These are phyloP conservation scores for Rhododendron ovatum DNA, from an alignment of 148 eudicot species.

Conservation along the genomic window DNA sequence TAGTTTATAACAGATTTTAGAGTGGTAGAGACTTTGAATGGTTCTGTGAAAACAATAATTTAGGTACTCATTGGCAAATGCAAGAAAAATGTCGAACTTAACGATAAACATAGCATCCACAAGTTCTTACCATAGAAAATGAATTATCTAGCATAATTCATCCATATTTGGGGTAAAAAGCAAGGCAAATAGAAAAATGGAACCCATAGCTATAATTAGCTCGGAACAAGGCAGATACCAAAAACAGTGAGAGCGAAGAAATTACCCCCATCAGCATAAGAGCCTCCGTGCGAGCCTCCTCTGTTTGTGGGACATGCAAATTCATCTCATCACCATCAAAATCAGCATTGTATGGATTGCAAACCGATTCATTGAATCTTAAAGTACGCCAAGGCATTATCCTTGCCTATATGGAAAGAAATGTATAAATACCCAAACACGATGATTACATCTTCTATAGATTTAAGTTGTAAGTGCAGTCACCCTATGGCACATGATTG, in stretches of 20 bases:
- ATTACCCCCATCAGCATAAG: conserved; percentile 94
- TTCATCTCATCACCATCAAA: conserved; percentile 99
- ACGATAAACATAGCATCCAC: not conserved
- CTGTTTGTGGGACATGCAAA: conserved; percentile 98
- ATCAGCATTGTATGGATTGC: conserved; percentile 99
- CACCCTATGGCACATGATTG: conserved; percentile 98
- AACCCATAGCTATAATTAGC: not conserved
- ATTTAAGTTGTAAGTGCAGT: conserved; percentile 3
- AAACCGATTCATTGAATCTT: conserved; percentile 97
- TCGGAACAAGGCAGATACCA: not conserved
- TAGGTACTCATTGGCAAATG: not conserved
- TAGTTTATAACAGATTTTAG: not conserved
- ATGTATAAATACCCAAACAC: not conserved
- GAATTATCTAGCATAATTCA: not conserved
- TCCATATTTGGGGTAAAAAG: not conserved
- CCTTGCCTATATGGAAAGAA: conserved; percentile 58
- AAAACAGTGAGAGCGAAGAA: not conserved
- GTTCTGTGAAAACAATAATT: not conserved
- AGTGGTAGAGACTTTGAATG: not conserved
- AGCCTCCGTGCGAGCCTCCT: conserved; percentile 95
- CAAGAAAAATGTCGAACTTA: not conserved
- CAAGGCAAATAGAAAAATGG: not conserved
- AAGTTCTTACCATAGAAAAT: not conserved
- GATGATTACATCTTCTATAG: not conserved
- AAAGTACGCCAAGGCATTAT: conserved; percentile 99